phyloP scores from a whole-genome alignment of 2,329 filamentous ascomycete species.

The Myriosclerotinia curreyana region DNA sequence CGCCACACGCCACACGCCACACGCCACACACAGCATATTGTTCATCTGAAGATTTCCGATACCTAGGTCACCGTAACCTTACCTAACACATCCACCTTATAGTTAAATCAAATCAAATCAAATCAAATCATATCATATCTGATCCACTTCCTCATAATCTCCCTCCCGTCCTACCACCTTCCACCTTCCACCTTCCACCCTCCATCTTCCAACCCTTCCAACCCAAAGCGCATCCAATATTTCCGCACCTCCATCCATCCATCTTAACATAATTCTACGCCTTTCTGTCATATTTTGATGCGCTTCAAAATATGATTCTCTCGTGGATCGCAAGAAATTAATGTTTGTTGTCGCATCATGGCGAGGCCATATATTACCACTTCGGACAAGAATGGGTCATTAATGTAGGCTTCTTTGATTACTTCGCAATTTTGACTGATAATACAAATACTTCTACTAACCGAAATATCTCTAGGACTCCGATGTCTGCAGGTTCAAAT shows the following conservation, averaged over 20 bases:
- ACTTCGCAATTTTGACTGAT: not conserved
- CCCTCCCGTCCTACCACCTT: not conserved
- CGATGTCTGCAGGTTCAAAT: slow-evolving; percentile 25
- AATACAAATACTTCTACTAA: slow-evolving; percentile 14
- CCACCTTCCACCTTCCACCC: not conserved
- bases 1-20: too few species aligned
- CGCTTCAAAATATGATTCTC: slow-evolving; percentile 17
- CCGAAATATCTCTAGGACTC: slow-evolving; percentile 27
- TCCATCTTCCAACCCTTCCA: not conserved
- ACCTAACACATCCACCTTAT: too few species aligned
- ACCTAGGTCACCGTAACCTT: too few species aligned
- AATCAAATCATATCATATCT: slow-evolving; percentile 5
- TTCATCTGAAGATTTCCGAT: too few species aligned
- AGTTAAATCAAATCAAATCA: not conserved
- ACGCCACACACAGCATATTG: too few species aligned
- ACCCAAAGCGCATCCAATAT: too few species aligned
- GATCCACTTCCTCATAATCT: slow-evolving; percentile 1
- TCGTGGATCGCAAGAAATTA: slow-evolving; percentile 21
- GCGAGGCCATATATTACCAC: slow-evolving; percentile 36
- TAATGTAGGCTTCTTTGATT: slow-evolving; percentile 11
- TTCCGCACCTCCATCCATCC: not conserved
- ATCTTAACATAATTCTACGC: not conserved
- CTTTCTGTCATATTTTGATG: not conserved
- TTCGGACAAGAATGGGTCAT: slow-evolving; percentile 20
- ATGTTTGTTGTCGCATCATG: slow-evolving; percentile 31